These are phyloP conservation scores for Neckera pumila DNA, from an alignment of 225 moss, liverwort and hornwort genomes.

Conservation along the genomic window DNA sequence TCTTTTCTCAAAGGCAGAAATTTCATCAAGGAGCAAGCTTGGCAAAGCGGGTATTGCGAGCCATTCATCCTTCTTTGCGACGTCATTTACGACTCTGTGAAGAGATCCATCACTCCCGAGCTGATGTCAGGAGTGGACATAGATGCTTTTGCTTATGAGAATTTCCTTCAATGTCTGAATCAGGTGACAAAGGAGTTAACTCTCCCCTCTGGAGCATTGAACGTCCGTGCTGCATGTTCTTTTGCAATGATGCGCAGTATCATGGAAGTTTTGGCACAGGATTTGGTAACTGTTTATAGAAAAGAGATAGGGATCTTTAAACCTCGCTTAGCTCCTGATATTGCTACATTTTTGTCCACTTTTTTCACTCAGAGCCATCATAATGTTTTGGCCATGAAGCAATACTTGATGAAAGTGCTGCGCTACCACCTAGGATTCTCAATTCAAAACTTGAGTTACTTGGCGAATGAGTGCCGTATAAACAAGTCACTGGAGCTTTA, in stretches of 20 bases:
- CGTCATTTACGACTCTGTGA: slow-evolving; percentile 16
- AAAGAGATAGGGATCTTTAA: slow-evolving; percentile 13
- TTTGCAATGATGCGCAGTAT: slow-evolving; percentile 22
- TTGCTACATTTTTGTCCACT: background rate
- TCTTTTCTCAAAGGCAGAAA: background rate
- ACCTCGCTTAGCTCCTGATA: slow-evolving; percentile 3
- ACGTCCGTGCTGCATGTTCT: slow-evolving; percentile 19
- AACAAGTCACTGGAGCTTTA: background rate
- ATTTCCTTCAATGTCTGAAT: background rate
- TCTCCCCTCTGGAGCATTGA: background rate
- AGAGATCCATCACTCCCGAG: slow-evolving; percentile 6
- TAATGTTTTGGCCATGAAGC: slow-evolving; percentile 24
- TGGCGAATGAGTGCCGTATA: slow-evolving; percentile 1
- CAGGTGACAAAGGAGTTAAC: slow-evolving; percentile 6
- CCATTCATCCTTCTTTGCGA: slow-evolving; percentile 22
- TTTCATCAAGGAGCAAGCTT: slow-evolving; percentile 15
- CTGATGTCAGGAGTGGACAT: slow-evolving; percentile 19
- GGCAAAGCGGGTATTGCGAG: slow-evolving; percentile 6
- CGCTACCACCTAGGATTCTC: slow-evolving; percentile 15
- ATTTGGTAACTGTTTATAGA: slow-evolving; percentile 12
- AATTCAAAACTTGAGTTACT: slow-evolving; percentile 10
- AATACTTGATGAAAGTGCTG: slow-evolving; percentile 30
- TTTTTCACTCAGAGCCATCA: slow-evolving; percentile 8
- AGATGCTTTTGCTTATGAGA: background rate
- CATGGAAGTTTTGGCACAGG: slow-evolving; percentile 21